Conservation (phyloP, 2,329 filamentous ascomycete species). For the Fusarium sororula region DNA sequence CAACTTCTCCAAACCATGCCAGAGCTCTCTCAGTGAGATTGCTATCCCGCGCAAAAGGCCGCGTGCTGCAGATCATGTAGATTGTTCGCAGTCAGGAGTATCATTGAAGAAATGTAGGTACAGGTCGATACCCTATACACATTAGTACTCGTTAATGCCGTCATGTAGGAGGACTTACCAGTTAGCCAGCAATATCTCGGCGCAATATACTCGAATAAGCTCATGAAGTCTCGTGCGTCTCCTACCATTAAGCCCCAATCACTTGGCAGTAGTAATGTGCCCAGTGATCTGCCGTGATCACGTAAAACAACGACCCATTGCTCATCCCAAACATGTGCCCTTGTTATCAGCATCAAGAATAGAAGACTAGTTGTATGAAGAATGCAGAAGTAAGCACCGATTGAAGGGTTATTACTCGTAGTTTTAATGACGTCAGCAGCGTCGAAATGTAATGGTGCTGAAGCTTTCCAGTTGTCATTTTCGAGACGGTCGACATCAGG, state of each 20-base stretch:
- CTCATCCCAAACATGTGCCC: neutral
- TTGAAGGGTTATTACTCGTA: neutral
- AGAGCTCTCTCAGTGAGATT: neutral
- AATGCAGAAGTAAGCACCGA: neutral
- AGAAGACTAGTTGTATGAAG: slow-evolving; percentile 2
- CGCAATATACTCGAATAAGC: neutral
- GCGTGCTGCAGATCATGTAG: neutral
- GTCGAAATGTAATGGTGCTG: too few relatives aligned
- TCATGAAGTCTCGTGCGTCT: slow-evolving; percentile 3
- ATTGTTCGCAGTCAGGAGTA: neutral
- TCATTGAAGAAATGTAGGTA: slow-evolving; percentile 4
- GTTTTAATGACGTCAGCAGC: too few relatives aligned
- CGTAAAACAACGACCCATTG: neutral
- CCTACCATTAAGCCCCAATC: neutral
- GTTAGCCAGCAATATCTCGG: neutral
- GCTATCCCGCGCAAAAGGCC: neutral
- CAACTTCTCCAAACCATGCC: neutral
- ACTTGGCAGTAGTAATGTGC: neutral
- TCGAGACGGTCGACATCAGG: neutral
- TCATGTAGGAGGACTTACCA: neutral
- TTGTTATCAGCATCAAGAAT: neutral
- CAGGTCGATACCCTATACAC: neutral
- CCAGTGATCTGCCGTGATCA: neutral
- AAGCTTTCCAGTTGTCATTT: too few relatives aligned
- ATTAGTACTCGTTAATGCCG: neutral